phyloP scores from a whole-genome alignment of 2,329 filamentous ascomycete species.

The Chrysosphaeria jannelii region DNA sequence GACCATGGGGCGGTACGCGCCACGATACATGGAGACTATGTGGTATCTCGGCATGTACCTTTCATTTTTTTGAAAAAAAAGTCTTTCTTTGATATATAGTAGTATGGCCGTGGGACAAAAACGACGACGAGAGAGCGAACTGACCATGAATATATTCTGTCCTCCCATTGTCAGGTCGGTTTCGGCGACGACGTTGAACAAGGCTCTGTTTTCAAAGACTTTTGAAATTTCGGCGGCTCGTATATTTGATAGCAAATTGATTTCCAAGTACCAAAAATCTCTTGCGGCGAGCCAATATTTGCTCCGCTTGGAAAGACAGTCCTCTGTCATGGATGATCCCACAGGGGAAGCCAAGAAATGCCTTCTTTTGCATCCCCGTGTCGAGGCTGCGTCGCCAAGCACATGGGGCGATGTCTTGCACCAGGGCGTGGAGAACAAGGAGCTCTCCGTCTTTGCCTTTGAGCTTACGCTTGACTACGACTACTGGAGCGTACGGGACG shows the following conservation, averaged over 20 bases:
- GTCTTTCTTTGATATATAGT: no score
- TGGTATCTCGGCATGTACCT: no score
- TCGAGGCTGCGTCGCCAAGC: slow-evolving; percentile 26
- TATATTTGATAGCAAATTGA: slow-evolving; percentile 43
- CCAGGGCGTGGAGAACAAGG: slow-evolving; percentile 34
- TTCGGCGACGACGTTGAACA: slow-evolving; percentile 27
- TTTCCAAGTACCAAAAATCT: slow-evolving; percentile 36
- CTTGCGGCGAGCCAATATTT: slow-evolving; percentile 36
- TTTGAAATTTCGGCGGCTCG: slow-evolving; percentile 52
- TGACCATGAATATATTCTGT: slow-evolving; percentile 29
- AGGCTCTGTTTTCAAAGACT: slow-evolving; percentile 50
- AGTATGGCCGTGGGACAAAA: no score
- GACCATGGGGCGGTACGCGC: no score
- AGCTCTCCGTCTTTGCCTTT: slow-evolving; percentile 43
- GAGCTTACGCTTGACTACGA: slow-evolving; percentile 51
- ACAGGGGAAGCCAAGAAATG: slow-evolving; percentile 20
- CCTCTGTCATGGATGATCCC: slow-evolving; percentile 31
- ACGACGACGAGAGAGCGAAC: neutral
- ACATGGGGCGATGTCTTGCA: slow-evolving; percentile 48
- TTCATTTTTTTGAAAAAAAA: no score
- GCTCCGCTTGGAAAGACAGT: slow-evolving; percentile 30
- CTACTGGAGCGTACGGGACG: slow-evolving; percentile 72
- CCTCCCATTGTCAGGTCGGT: slow-evolving; percentile 49
- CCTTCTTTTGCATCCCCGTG: slow-evolving; percentile 23
- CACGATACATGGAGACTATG: no score